Conservation (phyloP, 2,329 filamentous ascomycete genomes). For the Neonectria hederae region DNA sequence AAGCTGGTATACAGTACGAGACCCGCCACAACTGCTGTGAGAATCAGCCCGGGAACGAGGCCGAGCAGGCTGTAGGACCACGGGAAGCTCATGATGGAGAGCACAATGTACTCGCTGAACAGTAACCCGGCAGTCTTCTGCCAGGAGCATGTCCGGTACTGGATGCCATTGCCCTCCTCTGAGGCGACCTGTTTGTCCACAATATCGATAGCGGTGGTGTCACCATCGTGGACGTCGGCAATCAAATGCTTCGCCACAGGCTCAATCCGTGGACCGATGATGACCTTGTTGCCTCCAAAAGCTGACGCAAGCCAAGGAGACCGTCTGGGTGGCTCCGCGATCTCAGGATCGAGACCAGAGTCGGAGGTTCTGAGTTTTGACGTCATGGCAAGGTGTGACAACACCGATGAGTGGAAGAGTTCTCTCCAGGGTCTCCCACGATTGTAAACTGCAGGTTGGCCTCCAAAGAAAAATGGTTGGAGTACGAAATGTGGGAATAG, state of each 20-base stretch:
- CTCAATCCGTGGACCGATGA: constrained; percentile 62
- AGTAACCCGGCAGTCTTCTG: constrained; percentile 91
- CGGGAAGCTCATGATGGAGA: constrained; percentile 94
- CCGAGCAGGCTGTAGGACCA: constrained; percentile 91
- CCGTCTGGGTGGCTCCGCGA: constrained; percentile 18
- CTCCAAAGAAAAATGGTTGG: background rate
- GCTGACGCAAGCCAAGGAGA: constrained; percentile 43
- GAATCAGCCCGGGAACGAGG: constrained; percentile 82
- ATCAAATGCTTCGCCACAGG: constrained; percentile 52
- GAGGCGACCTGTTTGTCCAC: constrained; percentile 74
- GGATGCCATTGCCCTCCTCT: constrained; percentile 81
- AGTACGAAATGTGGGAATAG: background rate
- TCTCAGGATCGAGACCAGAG: constrained; percentile 16
- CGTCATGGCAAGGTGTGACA: constrained; percentile 11
- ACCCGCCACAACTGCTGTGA: constrained; percentile 80
- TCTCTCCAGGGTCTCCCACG: no score
- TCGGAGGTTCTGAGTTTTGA: constrained; percentile 15
- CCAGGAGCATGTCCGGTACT: constrained; percentile 95
- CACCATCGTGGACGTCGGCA: constrained; percentile 48
- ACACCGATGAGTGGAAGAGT: background rate
- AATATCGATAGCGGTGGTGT: constrained; percentile 58
- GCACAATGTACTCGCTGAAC: constrained; percentile 94
- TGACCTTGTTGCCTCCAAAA: constrained; percentile 52
- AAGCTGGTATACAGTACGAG: constrained; percentile 83
- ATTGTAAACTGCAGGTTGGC: background rate